A percentile compares a stretch with the other conserved stretches of the same genome.
Conservation (phyloP, 116 monocot species). For the Phalaenopsis hybrid region DNA sequence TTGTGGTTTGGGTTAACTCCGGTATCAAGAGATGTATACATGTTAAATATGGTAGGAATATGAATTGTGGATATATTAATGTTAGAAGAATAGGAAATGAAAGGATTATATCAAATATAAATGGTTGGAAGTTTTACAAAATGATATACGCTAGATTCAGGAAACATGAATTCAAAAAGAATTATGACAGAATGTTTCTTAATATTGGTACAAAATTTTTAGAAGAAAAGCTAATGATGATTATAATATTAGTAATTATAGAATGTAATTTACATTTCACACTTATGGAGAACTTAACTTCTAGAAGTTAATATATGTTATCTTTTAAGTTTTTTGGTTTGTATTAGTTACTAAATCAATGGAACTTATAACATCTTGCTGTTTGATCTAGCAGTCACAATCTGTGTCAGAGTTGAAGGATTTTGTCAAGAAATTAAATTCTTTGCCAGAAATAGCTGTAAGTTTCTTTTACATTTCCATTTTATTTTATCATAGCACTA, state of each 20-base stretch:
- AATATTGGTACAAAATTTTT: not conserved
- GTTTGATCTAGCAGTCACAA: conserved; percentile 55
- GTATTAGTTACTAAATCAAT: not conserved
- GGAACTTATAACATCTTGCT: not conserved
- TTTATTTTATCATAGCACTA: conserved; percentile 6
- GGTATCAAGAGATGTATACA: too few relatives aligned
- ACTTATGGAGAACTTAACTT: not conserved
- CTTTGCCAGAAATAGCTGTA: conserved; percentile 95
- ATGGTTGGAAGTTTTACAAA: not conserved
- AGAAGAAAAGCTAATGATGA: not conserved
- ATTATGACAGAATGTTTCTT: not conserved
- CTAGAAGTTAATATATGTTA: not conserved
- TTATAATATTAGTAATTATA: not conserved
- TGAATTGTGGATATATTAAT: not conserved
- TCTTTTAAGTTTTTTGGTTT: not conserved
- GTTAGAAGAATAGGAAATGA: not conserved
- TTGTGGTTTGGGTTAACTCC: too few relatives aligned
- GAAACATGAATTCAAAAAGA: not conserved
- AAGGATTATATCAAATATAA: not conserved
- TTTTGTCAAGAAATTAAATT: conserved; percentile 95
- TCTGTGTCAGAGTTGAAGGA: conserved; percentile 97
- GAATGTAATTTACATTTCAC: not conserved
- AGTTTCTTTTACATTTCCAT: conserved; percentile 13
- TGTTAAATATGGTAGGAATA: not conserved
- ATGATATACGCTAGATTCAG: not conserved